Conservation (phyloP, 805 yeast species). For the Starmerella khaoyaiensis region DNA sequence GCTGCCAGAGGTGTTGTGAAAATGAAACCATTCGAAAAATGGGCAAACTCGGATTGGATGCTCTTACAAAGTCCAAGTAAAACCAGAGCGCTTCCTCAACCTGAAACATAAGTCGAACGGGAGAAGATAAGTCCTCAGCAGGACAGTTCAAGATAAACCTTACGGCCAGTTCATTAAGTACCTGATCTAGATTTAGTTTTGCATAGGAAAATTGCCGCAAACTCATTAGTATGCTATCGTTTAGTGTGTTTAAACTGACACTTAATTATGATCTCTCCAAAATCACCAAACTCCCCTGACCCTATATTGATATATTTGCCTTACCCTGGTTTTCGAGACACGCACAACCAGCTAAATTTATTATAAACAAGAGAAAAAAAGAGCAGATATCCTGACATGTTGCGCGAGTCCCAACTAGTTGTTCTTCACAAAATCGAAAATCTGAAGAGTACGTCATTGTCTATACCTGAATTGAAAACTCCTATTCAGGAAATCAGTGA, state of each 20-base stretch:
- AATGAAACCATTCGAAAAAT: slow-evolving; percentile 57
- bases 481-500: slow-evolving; percentile 9
- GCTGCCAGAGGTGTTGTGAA: slow-evolving; percentile 64
- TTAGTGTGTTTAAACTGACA: background rate
- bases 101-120: slow-evolving; percentile 76
- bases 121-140: slow-evolving; percentile 70
- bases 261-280: too few relatives aligned
- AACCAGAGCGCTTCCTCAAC: slow-evolving; percentile 99
- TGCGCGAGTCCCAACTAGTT: slow-evolving; percentile 5
- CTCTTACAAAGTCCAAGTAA: slow-evolving; percentile 70
- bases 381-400: slow-evolving; percentile 2
- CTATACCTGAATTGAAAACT: background rate
- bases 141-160: slow-evolving; percentile 88
- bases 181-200: slow-evolving; percentile 20
- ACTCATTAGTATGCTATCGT: background rate
- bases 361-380: too few relatives aligned
- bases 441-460: slow-evolving; percentile 5
- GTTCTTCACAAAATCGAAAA: slow-evolving; percentile 11
- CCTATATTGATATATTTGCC: too few relatives aligned
- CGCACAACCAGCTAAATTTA: too few relatives aligned
- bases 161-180: slow-evolving; percentile 54
- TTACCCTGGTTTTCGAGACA: too few relatives aligned
- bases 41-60: slow-evolving; percentile 63
- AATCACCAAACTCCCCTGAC: too few relatives aligned
- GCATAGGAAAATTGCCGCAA: slow-evolving; percentile 11